A percentile compares a stretch with the other conserved stretches of the same genome.
phyloP scores from a whole-genome alignment of 805 yeast species.

The Kodamaea lidongshanica region DNA sequence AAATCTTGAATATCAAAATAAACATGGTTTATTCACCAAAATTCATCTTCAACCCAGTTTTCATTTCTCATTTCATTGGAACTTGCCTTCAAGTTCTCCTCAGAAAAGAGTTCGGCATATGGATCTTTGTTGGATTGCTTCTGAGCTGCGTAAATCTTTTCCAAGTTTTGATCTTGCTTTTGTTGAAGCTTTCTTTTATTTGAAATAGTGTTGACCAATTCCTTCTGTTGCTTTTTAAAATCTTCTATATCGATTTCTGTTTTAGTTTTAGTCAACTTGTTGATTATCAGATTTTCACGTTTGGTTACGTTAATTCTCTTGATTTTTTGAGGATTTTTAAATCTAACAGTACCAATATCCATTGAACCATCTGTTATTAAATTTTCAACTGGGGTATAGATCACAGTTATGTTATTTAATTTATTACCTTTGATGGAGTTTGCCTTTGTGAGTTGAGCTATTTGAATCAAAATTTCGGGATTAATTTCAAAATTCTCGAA shows the following conservation, averaged over 20 bases:
- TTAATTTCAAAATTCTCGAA: conserved; percentile 40
- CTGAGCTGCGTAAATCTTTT: conserved; percentile 33
- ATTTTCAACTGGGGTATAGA: conserved; percentile 71
- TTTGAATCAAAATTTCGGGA: conserved; percentile 40
- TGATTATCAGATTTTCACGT: conserved; percentile 54
- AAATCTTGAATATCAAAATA: background rate
- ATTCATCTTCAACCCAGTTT: conserved; percentile 52
- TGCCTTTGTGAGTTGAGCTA: conserved; percentile 68
- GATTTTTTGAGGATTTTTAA: conserved; percentile 52
- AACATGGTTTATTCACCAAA: conserved; percentile 29
- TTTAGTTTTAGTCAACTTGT: conserved; percentile 59
- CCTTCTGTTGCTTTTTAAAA: conserved; percentile 29
- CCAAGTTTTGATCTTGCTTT: conserved; percentile 27
- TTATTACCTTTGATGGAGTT: conserved; percentile 75
- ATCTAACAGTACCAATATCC: conserved; percentile 77
- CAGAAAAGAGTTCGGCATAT: conserved; percentile 42
- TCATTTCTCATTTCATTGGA: conserved; percentile 45
- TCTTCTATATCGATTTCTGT: conserved; percentile 46
- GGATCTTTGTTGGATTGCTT: conserved; percentile 29
- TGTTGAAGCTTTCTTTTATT: conserved; percentile 37
- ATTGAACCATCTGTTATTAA: conserved; percentile 60
- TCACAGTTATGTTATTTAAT: conserved; percentile 55
- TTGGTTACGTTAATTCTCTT: conserved; percentile 47
- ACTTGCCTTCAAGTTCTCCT: conserved; percentile 37
- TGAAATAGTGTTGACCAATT: conserved; percentile 26